Evolutionary conservation across 805 yeast genomes (phyloP).

Genomic region (Saturnispora hagleri): DNA sequence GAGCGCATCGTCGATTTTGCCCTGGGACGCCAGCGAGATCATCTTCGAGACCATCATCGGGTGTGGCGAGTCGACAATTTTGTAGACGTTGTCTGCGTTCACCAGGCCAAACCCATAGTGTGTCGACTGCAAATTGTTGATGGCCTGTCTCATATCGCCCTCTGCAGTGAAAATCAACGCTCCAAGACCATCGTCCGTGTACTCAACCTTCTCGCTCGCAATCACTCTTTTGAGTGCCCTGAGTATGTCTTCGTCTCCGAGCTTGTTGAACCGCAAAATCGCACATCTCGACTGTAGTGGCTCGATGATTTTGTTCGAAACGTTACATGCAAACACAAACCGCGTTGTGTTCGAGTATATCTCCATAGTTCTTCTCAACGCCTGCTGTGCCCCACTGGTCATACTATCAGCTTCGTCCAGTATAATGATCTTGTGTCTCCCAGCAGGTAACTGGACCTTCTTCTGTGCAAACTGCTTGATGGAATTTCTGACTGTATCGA

Average conservation of each 20-base stretch:
- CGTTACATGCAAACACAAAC: constrained; percentile 98
- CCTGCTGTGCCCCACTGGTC: constrained; percentile 96
- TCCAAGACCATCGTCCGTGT: constrained; percentile 81
- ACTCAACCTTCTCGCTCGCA: constrained; percentile 61
- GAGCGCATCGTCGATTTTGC: constrained; percentile 53
- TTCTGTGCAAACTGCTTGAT: constrained; percentile 96
- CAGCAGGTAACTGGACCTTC: constrained; percentile 77
- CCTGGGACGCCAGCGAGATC: constrained; percentile 32
- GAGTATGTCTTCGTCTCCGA: constrained; percentile 79
- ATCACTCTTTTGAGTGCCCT: constrained; percentile 65
- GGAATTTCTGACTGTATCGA: constrained; percentile 88
- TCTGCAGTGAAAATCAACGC: constrained; percentile 93
- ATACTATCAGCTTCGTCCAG: constrained; percentile 96
- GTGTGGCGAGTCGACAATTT: constrained; percentile 93
- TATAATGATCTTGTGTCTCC: constrained; percentile 86
- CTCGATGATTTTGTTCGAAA: constrained; percentile 87
- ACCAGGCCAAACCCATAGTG: constrained; percentile 90
- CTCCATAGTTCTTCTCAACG: constrained; percentile 92
- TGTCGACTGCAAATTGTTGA: constrained; percentile 88
- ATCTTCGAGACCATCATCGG: constrained; percentile 74
- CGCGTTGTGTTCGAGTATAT: constrained; percentile 90
- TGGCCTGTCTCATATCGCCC: constrained; percentile 98
- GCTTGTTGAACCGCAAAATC: constrained; percentile 71
- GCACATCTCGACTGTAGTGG: constrained; percentile 97
- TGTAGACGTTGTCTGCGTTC: constrained; percentile 87